Percentiles rank a stretch among this genome's conserved stretches.
These are phyloP conservation scores for Penicillium odoratum DNA, from an alignment of 495 filamentous ascomycete genomes.

Conservation along the genomic window DNA sequence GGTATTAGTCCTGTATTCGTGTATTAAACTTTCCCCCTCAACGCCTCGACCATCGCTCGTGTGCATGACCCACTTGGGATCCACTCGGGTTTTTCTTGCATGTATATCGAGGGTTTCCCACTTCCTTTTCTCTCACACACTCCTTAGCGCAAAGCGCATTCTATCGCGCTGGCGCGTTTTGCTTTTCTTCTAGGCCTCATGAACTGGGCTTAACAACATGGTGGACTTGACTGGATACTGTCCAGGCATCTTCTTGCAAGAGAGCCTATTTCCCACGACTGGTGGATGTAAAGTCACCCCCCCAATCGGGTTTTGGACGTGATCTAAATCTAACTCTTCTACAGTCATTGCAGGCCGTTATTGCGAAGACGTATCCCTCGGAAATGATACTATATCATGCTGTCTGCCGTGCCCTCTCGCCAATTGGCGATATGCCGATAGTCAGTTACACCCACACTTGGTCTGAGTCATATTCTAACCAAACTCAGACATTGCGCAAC, in stretches of 20 bases:
- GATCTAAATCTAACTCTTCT: not conserved
- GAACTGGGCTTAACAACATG: slow-evolving; percentile 23
- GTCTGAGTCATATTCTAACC: slow-evolving; percentile 15
- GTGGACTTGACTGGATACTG: slow-evolving; percentile 50
- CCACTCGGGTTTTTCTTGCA: not conserved
- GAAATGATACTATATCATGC: slow-evolving; percentile 47
- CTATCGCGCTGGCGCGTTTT: slow-evolving; percentile 32
- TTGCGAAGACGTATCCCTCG: slow-evolving; percentile 52
- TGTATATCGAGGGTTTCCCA: slow-evolving; percentile 22
- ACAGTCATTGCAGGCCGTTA: slow-evolving; percentile 68
- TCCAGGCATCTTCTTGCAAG: slow-evolving; percentile 64
- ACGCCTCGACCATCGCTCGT: too few species aligned
- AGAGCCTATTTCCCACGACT: slow-evolving; percentile 53
- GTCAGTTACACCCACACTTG: slow-evolving; percentile 36
- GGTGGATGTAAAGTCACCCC: slow-evolving; percentile 60
- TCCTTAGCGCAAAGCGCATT: slow-evolving; percentile 14
- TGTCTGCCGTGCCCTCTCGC: slow-evolving; percentile 90
- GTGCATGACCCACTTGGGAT: too few species aligned
- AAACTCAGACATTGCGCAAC: slow-evolving; percentile 57
- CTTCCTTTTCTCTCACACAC: slow-evolving; percentile 9
- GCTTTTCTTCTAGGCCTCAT: slow-evolving; percentile 15
- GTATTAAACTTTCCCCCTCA: not conserved
- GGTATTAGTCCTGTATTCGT: too few species aligned
- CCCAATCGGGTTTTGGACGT: not conserved
- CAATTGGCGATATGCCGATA: slow-evolving; percentile 79